phyloP scores from a whole-genome alignment of 495 filamentous ascomycete genomes.

The Haplographium delicatum region DNA sequence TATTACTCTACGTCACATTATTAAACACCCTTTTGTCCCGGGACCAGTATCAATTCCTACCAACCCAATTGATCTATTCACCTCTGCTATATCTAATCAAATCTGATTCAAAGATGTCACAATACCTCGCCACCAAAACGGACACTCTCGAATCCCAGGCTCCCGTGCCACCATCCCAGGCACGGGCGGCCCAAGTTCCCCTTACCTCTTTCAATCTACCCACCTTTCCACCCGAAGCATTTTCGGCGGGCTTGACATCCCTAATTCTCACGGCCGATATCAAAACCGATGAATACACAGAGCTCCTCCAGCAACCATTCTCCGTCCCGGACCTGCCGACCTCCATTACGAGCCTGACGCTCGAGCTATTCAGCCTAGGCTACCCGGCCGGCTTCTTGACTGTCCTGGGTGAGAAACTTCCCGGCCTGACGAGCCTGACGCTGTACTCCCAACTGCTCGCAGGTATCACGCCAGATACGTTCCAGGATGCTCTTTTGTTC shows the following conservation, averaged over 20 bases:
- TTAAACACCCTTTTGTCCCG: background rate
- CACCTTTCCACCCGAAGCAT: conserved; percentile 46
- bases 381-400: conserved; percentile 35
- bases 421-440: conserved; percentile 30
- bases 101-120: too few relatives aligned
- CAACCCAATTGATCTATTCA: too few relatives aligned
- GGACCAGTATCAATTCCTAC: too few relatives aligned
- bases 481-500: conserved; percentile 31
- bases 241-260: conserved; percentile 18
- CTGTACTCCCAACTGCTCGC: conserved; percentile 34
- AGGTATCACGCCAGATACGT: conserved; percentile 28
- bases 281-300: conserved; percentile 15
- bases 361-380: conserved; percentile 40
- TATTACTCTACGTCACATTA: background rate
- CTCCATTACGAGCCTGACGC: conserved; percentile 30
- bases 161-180: conserved; percentile 28
- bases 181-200: conserved; percentile 33
- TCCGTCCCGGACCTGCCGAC: conserved; percentile 20
- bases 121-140: conserved; percentile 7
- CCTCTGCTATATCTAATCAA: background rate
- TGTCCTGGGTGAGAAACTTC: conserved; percentile 24
- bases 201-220: conserved; percentile 38
- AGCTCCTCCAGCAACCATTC: conserved; percentile 8
- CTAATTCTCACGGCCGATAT: conserved; percentile 22
- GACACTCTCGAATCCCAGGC: conserved; percentile 28